These are phyloP conservation scores for Candida loeiensis DNA, from an alignment of 805 yeast species.

Conservation along the genomic window DNA sequence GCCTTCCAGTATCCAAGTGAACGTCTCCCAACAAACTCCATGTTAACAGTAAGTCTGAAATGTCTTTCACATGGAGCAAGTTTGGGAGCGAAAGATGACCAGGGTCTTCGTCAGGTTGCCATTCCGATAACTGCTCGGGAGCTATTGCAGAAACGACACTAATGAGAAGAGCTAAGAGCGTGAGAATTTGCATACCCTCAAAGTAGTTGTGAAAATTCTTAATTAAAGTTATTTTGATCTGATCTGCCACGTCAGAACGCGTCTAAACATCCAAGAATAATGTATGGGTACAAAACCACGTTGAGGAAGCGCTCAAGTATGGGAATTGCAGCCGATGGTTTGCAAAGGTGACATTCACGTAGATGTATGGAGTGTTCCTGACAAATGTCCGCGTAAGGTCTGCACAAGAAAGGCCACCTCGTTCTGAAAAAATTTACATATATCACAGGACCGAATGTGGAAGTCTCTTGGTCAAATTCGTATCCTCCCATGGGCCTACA, in stretches of 20 bases:
- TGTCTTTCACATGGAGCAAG: slow-evolving; percentile 23
- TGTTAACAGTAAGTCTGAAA: slow-evolving; percentile 21
- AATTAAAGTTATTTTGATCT: slow-evolving; percentile 1
- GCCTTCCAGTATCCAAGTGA: slow-evolving; percentile 48
- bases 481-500: neutral
- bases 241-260: slow-evolving; percentile 10
- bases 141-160: neutral
- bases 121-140: slow-evolving; percentile 3
- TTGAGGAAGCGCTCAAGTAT: neutral
- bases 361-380: too few species aligned
- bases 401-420: too few species aligned
- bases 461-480: neutral
- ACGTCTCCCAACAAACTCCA: slow-evolving; percentile 32
- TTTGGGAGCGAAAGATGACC: slow-evolving; percentile 34
- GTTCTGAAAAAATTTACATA: too few species aligned
- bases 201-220: neutral
- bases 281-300: neutral
- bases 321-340: too few species aligned
- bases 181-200: neutral
- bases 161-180: neutral
- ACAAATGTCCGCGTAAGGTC: too few species aligned
- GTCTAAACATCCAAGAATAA: neutral
- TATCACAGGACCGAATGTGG: neutral
- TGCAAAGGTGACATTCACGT: too few species aligned
- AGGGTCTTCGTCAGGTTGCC: slow-evolving; percentile 14